Conservation (phyloP, 371 early-diverging fungal species). For the Rhizomucor pusillus region DNA sequence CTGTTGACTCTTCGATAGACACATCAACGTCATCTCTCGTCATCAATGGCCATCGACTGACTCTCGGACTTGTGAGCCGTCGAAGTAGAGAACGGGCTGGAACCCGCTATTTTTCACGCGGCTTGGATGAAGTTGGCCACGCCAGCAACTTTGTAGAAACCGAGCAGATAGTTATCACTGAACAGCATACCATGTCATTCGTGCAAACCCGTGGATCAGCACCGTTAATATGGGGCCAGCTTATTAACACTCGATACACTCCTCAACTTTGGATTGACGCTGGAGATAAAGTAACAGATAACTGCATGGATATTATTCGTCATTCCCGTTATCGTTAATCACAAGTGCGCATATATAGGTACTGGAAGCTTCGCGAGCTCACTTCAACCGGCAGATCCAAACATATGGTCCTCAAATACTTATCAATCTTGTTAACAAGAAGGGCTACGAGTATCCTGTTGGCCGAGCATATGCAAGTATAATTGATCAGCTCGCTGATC, state of each 20-base stretch:
- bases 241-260: constrained; percentile 84
- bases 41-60: constrained; percentile 58
- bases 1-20: constrained; percentile 29
- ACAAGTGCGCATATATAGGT: constrained; percentile 9
- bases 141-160: constrained; percentile 99
- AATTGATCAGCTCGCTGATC: constrained; percentile 47
- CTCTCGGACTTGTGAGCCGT: constrained; percentile 79
- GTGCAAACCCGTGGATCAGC: constrained; percentile 97
- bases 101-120: constrained; percentile 93
- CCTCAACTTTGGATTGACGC: constrained; percentile 69
- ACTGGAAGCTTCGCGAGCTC: constrained; percentile 52
- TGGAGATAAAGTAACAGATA: constrained; percentile 21
- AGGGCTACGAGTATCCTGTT: constrained; percentile 82
- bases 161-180: constrained; percentile 76
- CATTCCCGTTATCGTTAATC: background rate
- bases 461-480: constrained; percentile 68
- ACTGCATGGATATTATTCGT: no score
- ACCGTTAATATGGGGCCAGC: constrained; percentile 95
- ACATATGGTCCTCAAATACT: constrained; percentile 77
- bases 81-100: constrained; percentile 73
- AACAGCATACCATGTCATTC: constrained; percentile 46
- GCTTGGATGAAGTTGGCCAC: constrained; percentile 88
- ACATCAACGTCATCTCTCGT: constrained; percentile 45
- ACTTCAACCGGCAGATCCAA: constrained; percentile 66
- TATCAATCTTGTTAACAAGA: constrained; percentile 88